Evolutionary conservation across 352 stramenopile genomes (phyloP), one percentile per base, ranked within the genome.

Genomic region (Globisporangium nunn): DNA sequence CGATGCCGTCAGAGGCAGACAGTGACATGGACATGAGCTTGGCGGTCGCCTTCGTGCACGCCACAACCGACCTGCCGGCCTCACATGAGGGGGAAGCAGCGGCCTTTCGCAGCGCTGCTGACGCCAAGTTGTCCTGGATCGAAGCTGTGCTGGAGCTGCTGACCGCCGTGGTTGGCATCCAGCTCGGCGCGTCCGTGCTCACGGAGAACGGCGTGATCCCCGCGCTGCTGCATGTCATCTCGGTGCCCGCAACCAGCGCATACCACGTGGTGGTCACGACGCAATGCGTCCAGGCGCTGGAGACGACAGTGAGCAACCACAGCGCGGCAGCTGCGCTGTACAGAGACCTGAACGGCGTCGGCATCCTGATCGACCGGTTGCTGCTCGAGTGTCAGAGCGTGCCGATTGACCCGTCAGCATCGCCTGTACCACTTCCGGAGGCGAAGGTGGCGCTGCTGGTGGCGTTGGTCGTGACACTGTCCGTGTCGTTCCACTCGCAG

Each of bases 21-120:
- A 79, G 64, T 41, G 85, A 95, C 59, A 93, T 95, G 83, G 85
- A 95, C 41, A 95, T 95, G 85, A 89, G 71, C 23, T 54, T 95
- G 7, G 85, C 85, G 17, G 81, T 95, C 37, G 85, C 85, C 6
- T 95, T 95, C 65, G 85, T 95, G 2, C 79, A 93, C 40, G 85
- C 85, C n/a, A 93, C 84, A 30, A 87, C 81, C 1, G 81, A 91
- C 64, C 69, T 82, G 18, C 28, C 89, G 23, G 83, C 80, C 23
- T 72, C 79, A 11, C 64, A 86, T 31, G 83, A 91, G 60, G 81
- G 74, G 0, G 68, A 91, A 58, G 62, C 88, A 7, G 67, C 91
- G 11, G 58, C 75, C 12, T 89, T 90, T 54, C 71, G 85, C 37
- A 84, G 61, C 31, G 49, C 59, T 1, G 60, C 67, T 7, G 78